Base-by-base conservation (phyloP, 495 filamentous ascomycete genomes). In the Barbatosphaeria neglecta region DNA sequence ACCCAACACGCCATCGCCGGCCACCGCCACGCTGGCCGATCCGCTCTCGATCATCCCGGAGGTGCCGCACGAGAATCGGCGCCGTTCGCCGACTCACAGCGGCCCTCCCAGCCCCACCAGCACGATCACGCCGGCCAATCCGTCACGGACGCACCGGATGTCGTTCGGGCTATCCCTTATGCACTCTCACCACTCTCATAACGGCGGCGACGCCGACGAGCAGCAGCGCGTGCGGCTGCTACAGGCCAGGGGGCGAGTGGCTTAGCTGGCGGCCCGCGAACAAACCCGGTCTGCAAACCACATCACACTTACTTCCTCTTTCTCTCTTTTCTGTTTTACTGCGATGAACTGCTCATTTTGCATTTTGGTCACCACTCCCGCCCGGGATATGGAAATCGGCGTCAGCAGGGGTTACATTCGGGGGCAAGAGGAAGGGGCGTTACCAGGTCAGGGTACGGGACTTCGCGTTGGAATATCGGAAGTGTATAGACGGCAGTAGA, bases 41-140 rank as follows among this genome's bases (percentile, higher is more conserved):
- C 60, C 60, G 23, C 48, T 71, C 22, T 53, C 53, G 40, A 59
- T 62, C 43, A 60, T 62, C 45, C 44, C 24, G 19, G 60, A 59
- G 50, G 51, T 33, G 41, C 39, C 48, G 28, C 50, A 43, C 39
- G 59, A 50, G 39, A 10, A 35, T 15, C 2, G 15, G 10, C 31
- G 16, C 31, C 31, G 31, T 17, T 22, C 43, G 22, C 22, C 46
- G 13, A 13, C 24, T 7, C 17, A 8, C 11, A 20, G n/a, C 10
- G 31, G 20, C 16, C 43, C 28, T 19, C 42, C 41, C 20, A 47
- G 27, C 15, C 22, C 33, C 15, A 33, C 31, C 2, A 43, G 35
- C 33, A 31, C 52, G 28, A 40, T 46, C 9, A 16, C 45, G n/a
- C 16, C 37, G 13, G n/a, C n/a, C n/a, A n/a, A n/a, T n/a, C n/a